Evolutionary conservation across 805 yeast genomes (phyloP).

Genomic region (Candida hispaniensis): DNA sequence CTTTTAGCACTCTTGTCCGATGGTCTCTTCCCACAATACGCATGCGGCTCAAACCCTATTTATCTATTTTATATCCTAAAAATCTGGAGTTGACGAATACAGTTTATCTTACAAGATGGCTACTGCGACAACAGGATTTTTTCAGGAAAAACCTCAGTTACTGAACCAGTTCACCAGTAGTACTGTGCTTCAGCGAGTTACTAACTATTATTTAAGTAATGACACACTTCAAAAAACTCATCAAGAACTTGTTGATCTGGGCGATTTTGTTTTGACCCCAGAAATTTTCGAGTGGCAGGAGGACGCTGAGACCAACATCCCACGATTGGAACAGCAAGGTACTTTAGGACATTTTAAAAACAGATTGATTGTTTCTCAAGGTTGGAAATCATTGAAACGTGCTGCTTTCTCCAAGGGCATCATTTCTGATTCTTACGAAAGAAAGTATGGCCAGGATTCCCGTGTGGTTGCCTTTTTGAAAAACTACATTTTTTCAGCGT

Average conservation of each 20-base stretch:
- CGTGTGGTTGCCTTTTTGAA: constrained; percentile 24
- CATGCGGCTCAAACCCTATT: too few relatives aligned
- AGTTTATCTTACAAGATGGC: too few relatives aligned
- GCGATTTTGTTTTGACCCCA: constrained; percentile 21
- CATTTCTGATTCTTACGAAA: constrained; percentile 25
- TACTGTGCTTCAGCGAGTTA: constrained; percentile 20
- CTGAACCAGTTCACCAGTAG: constrained; percentile 24
- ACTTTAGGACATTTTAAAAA: constrained; percentile 25
- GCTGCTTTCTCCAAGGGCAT: constrained; percentile 22
- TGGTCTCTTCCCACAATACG: too few relatives aligned
- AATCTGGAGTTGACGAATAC: too few relatives aligned
- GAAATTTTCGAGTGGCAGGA: constrained; percentile 23
- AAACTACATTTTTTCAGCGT: constrained; percentile 24
- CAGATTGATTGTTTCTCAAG: constrained; percentile 25
- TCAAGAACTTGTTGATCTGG: constrained; percentile 21
- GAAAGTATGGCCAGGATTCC: constrained; percentile 22
- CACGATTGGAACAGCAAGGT: constrained; percentile 24
- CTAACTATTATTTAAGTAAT: constrained; percentile 19
- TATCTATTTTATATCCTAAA: too few relatives aligned
- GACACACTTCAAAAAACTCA: constrained; percentile 3
- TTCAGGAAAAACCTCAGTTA: constrained; percentile 23
- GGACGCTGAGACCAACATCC: constrained; percentile 26
- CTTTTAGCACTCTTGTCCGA: too few relatives aligned
- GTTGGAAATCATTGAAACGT: constrained; percentile 25
- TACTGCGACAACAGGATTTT: constrained; percentile 23